These are phyloP conservation scores for Emergomyces pasteurianus DNA, from an alignment of 2,329 filamentous ascomycete species.

Conservation along the genomic window DNA sequence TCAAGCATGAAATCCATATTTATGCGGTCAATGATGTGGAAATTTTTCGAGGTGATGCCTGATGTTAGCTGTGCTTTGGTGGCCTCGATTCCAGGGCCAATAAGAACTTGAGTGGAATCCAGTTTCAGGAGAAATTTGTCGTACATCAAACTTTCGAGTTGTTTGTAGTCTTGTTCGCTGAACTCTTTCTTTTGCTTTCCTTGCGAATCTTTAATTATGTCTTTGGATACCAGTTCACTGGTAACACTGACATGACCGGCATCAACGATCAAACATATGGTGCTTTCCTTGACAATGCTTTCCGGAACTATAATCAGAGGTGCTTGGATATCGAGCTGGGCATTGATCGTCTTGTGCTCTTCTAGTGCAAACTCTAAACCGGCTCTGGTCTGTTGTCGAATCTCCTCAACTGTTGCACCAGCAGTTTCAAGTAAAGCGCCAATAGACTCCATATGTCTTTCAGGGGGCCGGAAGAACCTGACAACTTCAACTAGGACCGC, in stretches of 20 bases:
- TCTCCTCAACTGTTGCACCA: constrained; percentile 85
- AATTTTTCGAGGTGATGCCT: constrained; percentile 54
- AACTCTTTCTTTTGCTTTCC: constrained; percentile 80
- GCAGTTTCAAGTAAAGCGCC: constrained; percentile 90
- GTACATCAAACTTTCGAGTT: constrained; percentile 88
- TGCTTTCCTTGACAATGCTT: constrained; percentile 68
- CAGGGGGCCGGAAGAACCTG: constrained; percentile 92
- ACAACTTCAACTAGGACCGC: constrained; percentile 81
- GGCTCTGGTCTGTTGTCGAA: constrained; percentile 89
- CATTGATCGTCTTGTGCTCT: constrained; percentile 96
- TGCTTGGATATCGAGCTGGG: constrained; percentile 86
- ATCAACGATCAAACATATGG: constrained; percentile 85
- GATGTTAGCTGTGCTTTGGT: constrained; percentile 70
- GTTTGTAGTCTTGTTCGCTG: constrained; percentile 76
- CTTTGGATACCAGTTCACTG: constrained; percentile 84
- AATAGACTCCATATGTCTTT: constrained; percentile 97
- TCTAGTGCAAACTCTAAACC: constrained; percentile 92
- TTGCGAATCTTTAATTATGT: constrained; percentile 81
- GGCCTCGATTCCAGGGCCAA: constrained; percentile 83
- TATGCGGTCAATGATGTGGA: constrained; percentile 92
- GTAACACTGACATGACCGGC: constrained; percentile 91
- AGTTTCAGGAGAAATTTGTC: constrained; percentile 92
- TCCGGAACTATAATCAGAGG: constrained; percentile 94
- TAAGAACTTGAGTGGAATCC: constrained; percentile 87
- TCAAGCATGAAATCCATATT: constrained; percentile 97